Evolutionary conservation across 768 basidiomycete genomes (phyloP).

Genomic region (Suillus lakei): DNA sequence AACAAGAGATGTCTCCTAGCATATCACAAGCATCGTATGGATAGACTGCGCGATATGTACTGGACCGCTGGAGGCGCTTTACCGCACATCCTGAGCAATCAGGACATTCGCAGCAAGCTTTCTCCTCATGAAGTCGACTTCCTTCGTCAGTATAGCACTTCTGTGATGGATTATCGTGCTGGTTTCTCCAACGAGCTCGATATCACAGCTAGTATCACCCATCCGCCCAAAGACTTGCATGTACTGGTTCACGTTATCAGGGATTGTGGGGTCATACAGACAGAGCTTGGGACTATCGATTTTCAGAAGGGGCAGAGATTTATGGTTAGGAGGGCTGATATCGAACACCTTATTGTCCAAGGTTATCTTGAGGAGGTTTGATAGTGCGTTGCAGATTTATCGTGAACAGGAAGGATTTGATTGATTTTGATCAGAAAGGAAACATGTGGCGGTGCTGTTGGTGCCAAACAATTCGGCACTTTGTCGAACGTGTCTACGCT

Average conservation of each 20-base stretch:
- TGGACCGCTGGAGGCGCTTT: constrained; percentile 90
- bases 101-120: constrained; percentile 72
- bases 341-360: constrained; percentile 93
- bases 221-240: constrained; percentile 89
- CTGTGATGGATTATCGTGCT: constrained; percentile 82
- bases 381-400: constrained; percentile 17
- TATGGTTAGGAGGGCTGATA: constrained; percentile 84
- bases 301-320: constrained; percentile 91
- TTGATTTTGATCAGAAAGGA: background rate
- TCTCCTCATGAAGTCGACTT: constrained; percentile 87
- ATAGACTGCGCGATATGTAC: constrained; percentile 84
- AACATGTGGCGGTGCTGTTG: constrained; percentile 20
- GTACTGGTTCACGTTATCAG: constrained; percentile 85
- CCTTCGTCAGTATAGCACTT: constrained; percentile 77
- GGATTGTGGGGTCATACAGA: constrained; percentile 92
- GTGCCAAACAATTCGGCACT: constrained; percentile 29
- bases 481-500: background rate
- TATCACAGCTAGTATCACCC: constrained; percentile 79
- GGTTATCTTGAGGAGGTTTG: constrained; percentile 90
- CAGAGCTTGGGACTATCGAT: constrained; percentile 89
- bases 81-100: constrained; percentile 74
- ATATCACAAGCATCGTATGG: constrained; percentile 87
- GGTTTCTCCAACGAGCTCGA: constrained; percentile 89
- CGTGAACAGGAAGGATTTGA: background rate
- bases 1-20: constrained; percentile 97